Percentiles rank a stretch among this genome's conserved stretches.
phyloP scores from a whole-genome alignment of 768 basidiomycete genomes.

The Mycena filopes region DNA sequence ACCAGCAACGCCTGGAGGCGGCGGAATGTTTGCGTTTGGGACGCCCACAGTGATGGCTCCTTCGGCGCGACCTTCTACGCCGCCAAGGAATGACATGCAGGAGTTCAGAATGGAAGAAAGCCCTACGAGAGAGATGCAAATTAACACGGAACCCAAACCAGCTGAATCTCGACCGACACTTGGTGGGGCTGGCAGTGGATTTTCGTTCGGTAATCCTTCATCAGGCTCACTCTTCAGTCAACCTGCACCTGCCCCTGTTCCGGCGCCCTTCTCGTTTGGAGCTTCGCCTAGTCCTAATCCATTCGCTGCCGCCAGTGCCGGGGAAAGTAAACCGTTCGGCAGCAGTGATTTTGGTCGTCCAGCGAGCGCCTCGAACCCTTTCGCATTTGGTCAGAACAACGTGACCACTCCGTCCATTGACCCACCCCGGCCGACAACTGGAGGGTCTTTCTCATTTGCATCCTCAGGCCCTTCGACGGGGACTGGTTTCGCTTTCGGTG shows the following conservation, averaged over 20 bases:
- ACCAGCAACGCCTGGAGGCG: constrained; percentile 50
- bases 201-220: constrained; percentile 56
- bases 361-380: constrained; percentile 48
- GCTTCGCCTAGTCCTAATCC: constrained; percentile 51
- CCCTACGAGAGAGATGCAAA: constrained; percentile 70
- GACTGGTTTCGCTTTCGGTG: constrained; percentile 55
- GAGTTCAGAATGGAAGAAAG: constrained; percentile 88
- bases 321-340: constrained; percentile 57
- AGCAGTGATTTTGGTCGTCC: constrained; percentile 55
- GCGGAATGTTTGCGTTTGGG: constrained; percentile 67
- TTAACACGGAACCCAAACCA: constrained; percentile 52
- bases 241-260: constrained; percentile 40
- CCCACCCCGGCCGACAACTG: constrained; percentile 49
- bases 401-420: constrained; percentile 46
- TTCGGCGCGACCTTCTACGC: constrained; percentile 65
- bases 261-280: constrained; percentile 57
- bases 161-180: constrained; percentile 52
- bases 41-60: constrained; percentile 43
- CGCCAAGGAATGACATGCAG: constrained; percentile 70
- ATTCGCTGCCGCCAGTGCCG: constrained; percentile 61
- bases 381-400: constrained; percentile 59
- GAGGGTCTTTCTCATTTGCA: constrained; percentile 62
- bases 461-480: constrained; percentile 50
- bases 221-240: constrained; percentile 48
- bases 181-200: constrained; percentile 42